Conservation (phyloP, 441 rosid genomes). For the Euphorbia schlechtendalii region DNA sequence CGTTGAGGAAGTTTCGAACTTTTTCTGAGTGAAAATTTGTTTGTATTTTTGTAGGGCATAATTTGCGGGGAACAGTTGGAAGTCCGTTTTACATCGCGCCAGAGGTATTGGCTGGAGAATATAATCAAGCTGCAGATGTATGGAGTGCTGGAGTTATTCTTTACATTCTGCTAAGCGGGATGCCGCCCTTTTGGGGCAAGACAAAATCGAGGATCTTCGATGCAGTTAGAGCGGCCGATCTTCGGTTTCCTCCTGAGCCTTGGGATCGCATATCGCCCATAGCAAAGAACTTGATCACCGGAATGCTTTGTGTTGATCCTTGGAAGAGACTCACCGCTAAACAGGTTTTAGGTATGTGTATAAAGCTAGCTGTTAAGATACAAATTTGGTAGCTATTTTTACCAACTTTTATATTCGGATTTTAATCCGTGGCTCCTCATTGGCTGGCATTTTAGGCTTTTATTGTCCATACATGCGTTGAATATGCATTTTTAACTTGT, state of each 20-base stretch:
- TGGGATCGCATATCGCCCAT: slow-evolving; percentile 59
- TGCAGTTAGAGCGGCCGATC: slow-evolving; percentile 75
- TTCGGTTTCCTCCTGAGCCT: slow-evolving; percentile 55
- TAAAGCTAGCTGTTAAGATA: neutral
- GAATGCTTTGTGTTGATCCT: slow-evolving; percentile 74
- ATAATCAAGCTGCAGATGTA: slow-evolving; percentile 79
- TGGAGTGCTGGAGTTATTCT: slow-evolving; percentile 93
- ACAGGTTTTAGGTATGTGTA: slow-evolving; percentile 51
- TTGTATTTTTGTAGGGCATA: slow-evolving; percentile 43
- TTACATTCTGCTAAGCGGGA: slow-evolving; percentile 77
- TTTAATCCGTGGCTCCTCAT: neutral
- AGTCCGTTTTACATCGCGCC: slow-evolving; percentile 94
- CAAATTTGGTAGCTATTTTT: neutral
- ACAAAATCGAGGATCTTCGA: slow-evolving; percentile 74
- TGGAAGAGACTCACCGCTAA: slow-evolving; percentile 57
- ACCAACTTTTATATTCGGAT: neutral
- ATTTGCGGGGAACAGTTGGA: slow-evolving; percentile 72
- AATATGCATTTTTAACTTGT: neutral
- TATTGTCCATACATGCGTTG: neutral
- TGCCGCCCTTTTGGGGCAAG: slow-evolving; percentile 89
- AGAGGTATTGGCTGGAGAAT: slow-evolving; percentile 71
- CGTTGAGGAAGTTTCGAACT: neutral
- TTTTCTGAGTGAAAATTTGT: slow-evolving; percentile 9
- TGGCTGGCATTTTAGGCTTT: neutral
- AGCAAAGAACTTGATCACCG: slow-evolving; percentile 57